Evolutionary conservation across 805 yeast genomes (phyloP).

Genomic region (Cyberlindnera xylosilytica): DNA sequence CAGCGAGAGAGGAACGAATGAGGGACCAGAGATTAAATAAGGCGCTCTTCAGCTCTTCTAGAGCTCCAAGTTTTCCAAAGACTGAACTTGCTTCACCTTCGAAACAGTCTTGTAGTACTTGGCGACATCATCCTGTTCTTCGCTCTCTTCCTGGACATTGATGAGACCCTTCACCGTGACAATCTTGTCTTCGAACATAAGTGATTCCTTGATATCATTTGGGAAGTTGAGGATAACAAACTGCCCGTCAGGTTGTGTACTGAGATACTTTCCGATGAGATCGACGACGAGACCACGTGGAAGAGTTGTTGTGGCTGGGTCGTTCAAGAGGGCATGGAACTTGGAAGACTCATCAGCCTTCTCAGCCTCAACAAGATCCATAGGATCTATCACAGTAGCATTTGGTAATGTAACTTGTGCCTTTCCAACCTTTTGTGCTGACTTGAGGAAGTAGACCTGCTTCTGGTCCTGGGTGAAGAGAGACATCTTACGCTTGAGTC

Average conservation of each 20-base stretch:
- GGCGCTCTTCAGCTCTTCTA: too few relatives aligned
- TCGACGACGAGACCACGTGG: constrained; percentile 36
- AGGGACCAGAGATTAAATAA: too few relatives aligned
- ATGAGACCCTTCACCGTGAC: constrained; percentile 43
- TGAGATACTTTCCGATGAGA: constrained; percentile 31
- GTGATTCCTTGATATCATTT: constrained; percentile 58
- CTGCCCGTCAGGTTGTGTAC: constrained; percentile 25
- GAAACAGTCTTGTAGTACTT: constrained; percentile 68
- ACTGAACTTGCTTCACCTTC: constrained; percentile 35
- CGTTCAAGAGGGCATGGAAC: constrained; percentile 50
- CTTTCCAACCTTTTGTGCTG: constrained; percentile 15
- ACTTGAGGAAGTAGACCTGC: constrained; percentile 39
- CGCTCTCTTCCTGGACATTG: constrained; percentile 30
- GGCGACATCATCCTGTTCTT: constrained; percentile 41
- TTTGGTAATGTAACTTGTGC: constrained; percentile 5
- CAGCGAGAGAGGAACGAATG: too few relatives aligned
- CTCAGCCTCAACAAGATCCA: constrained; percentile 44
- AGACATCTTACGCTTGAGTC: constrained; percentile 48
- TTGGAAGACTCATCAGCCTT: constrained; percentile 40
- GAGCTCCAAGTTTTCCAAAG: constrained; percentile 10
- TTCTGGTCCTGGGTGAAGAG: constrained; percentile 40
- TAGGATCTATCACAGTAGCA: constrained; percentile 47
- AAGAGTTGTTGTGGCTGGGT: constrained; percentile 26
- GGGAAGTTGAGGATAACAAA: constrained; percentile 61
- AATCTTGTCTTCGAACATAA: constrained; percentile 70